Evolutionary conservation across 208 protist species (phyloP).

Genomic region (Balamuthia mandrillaris): DNA sequence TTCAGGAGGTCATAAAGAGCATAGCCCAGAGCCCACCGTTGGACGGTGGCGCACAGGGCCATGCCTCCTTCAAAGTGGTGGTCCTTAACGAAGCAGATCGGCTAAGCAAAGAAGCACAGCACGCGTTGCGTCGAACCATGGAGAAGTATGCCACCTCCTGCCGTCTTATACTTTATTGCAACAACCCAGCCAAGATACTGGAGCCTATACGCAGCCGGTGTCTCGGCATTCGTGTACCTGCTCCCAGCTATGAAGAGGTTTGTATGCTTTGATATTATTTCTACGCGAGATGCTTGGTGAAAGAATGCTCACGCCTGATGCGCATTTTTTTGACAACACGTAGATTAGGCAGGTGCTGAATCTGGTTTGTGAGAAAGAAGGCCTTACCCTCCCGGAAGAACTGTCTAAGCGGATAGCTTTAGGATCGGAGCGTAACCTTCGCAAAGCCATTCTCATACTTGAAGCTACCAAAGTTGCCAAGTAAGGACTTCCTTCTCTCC

Average conservation of each 20-base stretch:
- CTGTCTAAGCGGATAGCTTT: constrained; percentile 77
- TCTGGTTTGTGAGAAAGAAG: constrained; percentile 61
- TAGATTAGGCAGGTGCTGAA: constrained; percentile 44
- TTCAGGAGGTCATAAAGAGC: constrained; percentile 97
- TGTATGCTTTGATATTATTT: neutral
- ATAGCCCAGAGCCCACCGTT: constrained; percentile 92
- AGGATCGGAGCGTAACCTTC: constrained; percentile 88
- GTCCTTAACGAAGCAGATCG: constrained; percentile 96
- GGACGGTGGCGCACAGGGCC: constrained; percentile 48
- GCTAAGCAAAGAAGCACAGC: constrained; percentile 93
- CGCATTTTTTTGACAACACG: neutral
- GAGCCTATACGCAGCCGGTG: constrained; percentile 95
- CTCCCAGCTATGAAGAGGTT: constrained; percentile 88
- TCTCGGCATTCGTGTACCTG: constrained; percentile 91
- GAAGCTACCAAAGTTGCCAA: constrained; percentile 85
- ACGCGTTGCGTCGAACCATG: constrained; percentile 99
- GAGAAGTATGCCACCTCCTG: constrained; percentile 97
- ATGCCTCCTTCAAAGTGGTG: constrained; percentile 76
- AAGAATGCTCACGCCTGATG: too few relatives aligned
- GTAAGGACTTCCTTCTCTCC: neutral
- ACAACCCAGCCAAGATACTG: constrained; percentile 82
- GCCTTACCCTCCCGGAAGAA: constrained; percentile 54
- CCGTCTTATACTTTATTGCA: constrained; percentile 93
- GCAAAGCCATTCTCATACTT: constrained; percentile 93
- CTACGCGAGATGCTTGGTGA: neutral